Evolutionary conservation across 2,329 filamentous ascomycete species (phyloP).

Genomic region (Thermoascus crustaceus): DNA sequence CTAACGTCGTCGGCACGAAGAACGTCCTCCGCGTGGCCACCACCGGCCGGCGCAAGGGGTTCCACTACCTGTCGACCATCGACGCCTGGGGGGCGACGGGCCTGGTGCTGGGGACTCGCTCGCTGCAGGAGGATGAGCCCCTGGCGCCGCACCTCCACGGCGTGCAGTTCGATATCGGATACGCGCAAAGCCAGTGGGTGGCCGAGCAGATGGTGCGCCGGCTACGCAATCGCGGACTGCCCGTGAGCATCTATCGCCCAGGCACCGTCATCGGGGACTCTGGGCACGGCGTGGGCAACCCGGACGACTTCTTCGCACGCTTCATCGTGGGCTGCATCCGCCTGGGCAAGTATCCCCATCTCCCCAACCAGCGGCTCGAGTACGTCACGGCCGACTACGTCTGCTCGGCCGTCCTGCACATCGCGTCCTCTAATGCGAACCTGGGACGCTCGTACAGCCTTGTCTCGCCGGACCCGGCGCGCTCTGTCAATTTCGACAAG

Average conservation of each 20-base stretch:
- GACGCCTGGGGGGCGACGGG: conserved; percentile 10
- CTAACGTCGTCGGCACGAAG: conserved; percentile 67
- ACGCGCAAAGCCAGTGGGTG: conserved; percentile 78
- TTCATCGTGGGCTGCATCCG: conserved; percentile 75
- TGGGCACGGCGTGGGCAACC: conserved; percentile 52
- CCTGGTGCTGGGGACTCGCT: conserved; percentile 3
- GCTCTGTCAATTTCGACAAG: conserved; percentile 8
- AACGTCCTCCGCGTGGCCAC: conserved; percentile 62
- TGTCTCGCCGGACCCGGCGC: conserved; percentile 5
- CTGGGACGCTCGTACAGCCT: conserved; percentile 11
- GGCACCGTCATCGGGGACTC: conserved; percentile 70
- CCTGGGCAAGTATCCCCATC: conserved; percentile 35
- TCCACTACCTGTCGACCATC: conserved; percentile 13
- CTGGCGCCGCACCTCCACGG: conserved; percentile 6
- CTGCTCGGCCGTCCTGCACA: conserved; percentile 6
- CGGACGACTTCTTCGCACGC: conserved; percentile 75
- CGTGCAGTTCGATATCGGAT: conserved; percentile 58
- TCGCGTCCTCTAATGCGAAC: conserved; percentile 6
- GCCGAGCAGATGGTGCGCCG: conserved; percentile 59
- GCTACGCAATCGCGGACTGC: conserved; percentile 62
- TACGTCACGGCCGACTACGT: conserved; percentile 12
- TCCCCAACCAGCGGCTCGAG: conserved; percentile 10
- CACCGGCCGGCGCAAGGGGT: conserved; percentile 9
- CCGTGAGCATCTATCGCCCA: conserved; percentile 62
- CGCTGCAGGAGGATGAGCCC: conserved; percentile 8